Evolutionary conservation across 495 filamentous ascomycete species (phyloP).

Genomic region (Aspergillus homomorphus): DNA sequence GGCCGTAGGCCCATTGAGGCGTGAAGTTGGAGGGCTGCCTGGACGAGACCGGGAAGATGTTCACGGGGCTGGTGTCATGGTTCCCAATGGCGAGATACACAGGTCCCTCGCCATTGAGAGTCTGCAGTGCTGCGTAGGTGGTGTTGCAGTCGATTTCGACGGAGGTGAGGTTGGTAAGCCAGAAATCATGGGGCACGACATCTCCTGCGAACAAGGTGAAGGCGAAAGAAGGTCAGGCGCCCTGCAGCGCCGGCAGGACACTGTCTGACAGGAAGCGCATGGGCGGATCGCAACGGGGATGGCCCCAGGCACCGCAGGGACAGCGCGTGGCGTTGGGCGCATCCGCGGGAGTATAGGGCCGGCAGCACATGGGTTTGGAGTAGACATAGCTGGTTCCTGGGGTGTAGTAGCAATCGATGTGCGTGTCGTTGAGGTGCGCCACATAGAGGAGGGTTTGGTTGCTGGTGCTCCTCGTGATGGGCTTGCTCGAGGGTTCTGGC

Average conservation of each 20-base stretch:
- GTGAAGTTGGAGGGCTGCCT: conserved; percentile 28
- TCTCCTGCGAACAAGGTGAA: conserved; percentile 35
- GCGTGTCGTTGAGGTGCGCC: conserved; percentile 56
- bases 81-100: conserved; percentile 54
- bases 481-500: conserved; percentile 36
- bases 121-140: conserved; percentile 36
- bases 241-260: conserved; percentile 48
- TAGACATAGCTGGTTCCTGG: conserved; percentile 49
- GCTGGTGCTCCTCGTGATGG: background rate
- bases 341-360: conserved; percentile 42
- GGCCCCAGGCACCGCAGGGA: conserved; percentile 49
- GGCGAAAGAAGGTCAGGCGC: conserved; percentile 26
- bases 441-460: conserved; percentile 39
- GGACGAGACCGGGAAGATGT: conserved; percentile 43
- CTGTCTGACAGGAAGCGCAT: conserved; percentile 45
- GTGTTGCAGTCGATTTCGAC: conserved; percentile 41
- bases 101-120: conserved; percentile 22
- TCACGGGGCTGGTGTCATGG: conserved; percentile 53
- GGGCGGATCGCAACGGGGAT: conserved; percentile 51
- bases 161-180: conserved; percentile 31
- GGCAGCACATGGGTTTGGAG: conserved; percentile 55
- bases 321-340: conserved; percentile 37
- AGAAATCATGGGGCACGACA: conserved; percentile 30
- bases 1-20: conserved; percentile 52
- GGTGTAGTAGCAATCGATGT: conserved; percentile 52